Evolutionary conservation across 345 rosid species (phyloP).

Genomic region (Populus euphratica): DNA sequence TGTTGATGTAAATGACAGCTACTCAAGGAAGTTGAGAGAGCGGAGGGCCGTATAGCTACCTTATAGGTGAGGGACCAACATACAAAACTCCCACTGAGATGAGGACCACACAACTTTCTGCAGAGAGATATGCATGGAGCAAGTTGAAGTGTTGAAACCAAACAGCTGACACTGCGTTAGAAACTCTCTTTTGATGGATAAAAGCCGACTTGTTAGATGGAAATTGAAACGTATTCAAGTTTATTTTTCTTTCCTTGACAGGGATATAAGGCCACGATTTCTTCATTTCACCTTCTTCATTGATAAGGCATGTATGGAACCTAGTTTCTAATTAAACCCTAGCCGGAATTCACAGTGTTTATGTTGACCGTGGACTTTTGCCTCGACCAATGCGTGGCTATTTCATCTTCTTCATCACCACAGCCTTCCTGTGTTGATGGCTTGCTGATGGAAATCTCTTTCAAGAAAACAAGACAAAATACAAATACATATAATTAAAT

Average conservation of each 20-base stretch:
- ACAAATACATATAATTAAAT: no score
- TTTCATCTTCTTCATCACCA: background rate
- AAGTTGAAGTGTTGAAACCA: slow-evolving; percentile 18
- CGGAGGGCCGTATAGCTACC: background rate
- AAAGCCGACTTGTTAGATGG: background rate
- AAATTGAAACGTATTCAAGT: slow-evolving; percentile 21
- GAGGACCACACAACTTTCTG: slow-evolving; percentile 46
- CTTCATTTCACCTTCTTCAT: slow-evolving; percentile 8
- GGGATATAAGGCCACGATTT: background rate
- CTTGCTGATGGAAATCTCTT: background rate
- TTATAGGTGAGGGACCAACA: slow-evolving; percentile 42
- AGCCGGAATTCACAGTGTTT: background rate
- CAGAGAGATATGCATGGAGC: slow-evolving; percentile 29
- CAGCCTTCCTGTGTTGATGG: background rate
- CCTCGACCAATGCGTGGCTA: background rate
- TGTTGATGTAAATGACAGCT: slow-evolving; percentile 30
- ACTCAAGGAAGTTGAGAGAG: slow-evolving; percentile 5
- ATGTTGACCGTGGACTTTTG: background rate
- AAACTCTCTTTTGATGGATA: background rate
- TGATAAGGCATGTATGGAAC: slow-evolving; percentile 17
- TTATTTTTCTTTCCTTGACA: slow-evolving; percentile 18
- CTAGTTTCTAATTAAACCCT: slow-evolving; percentile 11
- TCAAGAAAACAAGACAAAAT: background rate
- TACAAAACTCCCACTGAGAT: slow-evolving; percentile 17
- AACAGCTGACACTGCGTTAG: slow-evolving; percentile 5